These are phyloP conservation scores for Wickerhamiella shivajii DNA, from an alignment of 805 yeast species.

Conservation along the genomic window DNA sequence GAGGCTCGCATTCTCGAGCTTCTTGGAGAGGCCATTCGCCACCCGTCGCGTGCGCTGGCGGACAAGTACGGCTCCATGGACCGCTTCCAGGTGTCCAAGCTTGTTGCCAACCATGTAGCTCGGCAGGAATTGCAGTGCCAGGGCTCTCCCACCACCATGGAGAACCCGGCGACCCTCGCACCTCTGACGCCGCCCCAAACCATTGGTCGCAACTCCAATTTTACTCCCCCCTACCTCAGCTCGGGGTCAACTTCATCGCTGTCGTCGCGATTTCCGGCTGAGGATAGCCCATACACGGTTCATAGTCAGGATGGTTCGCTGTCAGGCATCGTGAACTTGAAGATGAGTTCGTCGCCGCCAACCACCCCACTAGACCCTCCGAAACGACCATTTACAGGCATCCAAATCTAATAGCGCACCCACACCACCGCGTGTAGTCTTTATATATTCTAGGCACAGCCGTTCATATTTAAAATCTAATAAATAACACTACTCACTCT, in stretches of 20 bases:
- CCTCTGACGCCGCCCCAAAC: slow-evolving; percentile 10
- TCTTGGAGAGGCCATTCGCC: slow-evolving; percentile 24
- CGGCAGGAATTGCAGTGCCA: slow-evolving; percentile 20
- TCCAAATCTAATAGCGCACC: no score
- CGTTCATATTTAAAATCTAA: no score
- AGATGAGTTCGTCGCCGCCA: slow-evolving; percentile 8
- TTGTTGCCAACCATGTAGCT: slow-evolving; percentile 22
- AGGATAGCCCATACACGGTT: slow-evolving; percentile 9
- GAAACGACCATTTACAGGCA: slow-evolving; percentile 14
- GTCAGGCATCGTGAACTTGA: slow-evolving; percentile 6
- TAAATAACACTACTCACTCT: no score
- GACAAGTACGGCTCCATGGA: slow-evolving; percentile 27
- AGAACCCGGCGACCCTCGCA: slow-evolving; percentile 7
- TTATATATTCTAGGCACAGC: no score
- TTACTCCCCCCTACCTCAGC: slow-evolving; percentile 9
- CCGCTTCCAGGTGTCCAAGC: slow-evolving; percentile 22
- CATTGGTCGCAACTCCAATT: slow-evolving; percentile 6
- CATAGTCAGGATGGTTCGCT: slow-evolving; percentile 3
- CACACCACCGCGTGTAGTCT: no score
- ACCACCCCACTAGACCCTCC: slow-evolving; percentile 10
- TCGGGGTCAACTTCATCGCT: slow-evolving; percentile 9
- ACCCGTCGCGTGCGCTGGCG: slow-evolving; percentile 25
- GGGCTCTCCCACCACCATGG: not conserved
- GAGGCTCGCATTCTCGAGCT: slow-evolving; percentile 23
- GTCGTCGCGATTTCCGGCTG: slow-evolving; percentile 6